Evolutionary conservation across 2,329 filamentous ascomycete species (phyloP).

Genomic region (Aspergillus eucalypticola): DNA sequence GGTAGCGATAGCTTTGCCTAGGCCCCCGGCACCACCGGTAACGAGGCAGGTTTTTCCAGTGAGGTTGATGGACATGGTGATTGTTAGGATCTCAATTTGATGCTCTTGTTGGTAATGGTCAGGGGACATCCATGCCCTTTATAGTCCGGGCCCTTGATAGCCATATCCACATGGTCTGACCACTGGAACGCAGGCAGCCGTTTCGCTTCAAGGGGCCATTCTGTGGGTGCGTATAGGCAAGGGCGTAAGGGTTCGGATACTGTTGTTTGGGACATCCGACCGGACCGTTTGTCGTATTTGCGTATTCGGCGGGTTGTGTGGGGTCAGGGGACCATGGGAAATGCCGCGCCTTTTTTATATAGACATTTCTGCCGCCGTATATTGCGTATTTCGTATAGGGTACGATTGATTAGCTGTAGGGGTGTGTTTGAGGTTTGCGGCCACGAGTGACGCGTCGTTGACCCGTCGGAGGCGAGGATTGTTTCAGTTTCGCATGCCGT

Average conservation of each 20-base stretch:
- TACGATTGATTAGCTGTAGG: neutral
- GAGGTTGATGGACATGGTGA: conserved; percentile 8
- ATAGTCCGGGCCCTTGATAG: neutral
- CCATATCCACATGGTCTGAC: neutral
- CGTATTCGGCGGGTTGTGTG: conserved; percentile 2
- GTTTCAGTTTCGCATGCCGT: neutral
- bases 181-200: neutral
- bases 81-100: neutral
- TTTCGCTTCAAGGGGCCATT: neutral
- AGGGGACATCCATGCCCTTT: neutral
- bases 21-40: conserved; percentile 40
- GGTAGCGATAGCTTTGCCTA: conserved; percentile 41
- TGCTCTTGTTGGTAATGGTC: neutral
- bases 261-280: neutral
- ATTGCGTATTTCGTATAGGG: neutral
- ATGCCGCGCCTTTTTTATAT: neutral
- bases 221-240: neutral
- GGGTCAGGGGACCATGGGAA: neutral
- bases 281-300: conserved; percentile 1
- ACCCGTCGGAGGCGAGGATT: no score
- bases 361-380: neutral
- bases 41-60: conserved; percentile 32
- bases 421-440: neutral
- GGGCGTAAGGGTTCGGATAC: neutral
- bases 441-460: neutral